A percentile compares a stretch with the other conserved stretches of the same genome.
phyloP scores from a whole-genome alignment of 176 grass and related monocot species.

The Miscanthus lutarioriparius region DNA sequence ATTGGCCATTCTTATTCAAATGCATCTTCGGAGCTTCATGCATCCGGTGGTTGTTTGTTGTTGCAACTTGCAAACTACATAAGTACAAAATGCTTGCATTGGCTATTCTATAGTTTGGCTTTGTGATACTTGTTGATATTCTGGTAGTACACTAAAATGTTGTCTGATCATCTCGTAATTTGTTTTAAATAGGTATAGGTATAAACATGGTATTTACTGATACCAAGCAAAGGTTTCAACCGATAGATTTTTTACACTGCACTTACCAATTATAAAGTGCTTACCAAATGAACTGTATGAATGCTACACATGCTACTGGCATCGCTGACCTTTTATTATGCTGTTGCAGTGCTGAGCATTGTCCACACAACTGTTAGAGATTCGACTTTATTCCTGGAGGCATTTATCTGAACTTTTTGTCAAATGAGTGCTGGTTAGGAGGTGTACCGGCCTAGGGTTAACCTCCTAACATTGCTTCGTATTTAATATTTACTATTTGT shows the following conservation, averaged over 20 bases:
- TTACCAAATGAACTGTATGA: background rate
- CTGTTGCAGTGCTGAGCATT: background rate
- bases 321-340: slow-evolving; percentile 8
- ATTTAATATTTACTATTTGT: background rate
- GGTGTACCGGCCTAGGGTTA: background rate
- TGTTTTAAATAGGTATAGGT: background rate
- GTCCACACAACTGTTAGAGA: background rate
- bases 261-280: background rate
- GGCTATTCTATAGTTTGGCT: background rate
- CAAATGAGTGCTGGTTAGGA: slow-evolving; percentile 51
- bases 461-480: background rate
- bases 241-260: background rate
- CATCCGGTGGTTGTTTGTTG: background rate
- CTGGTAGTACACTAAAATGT: background rate
- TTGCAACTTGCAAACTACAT: background rate
- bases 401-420: background rate
- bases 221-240: background rate
- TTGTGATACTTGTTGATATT: background rate
- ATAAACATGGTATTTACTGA: background rate
- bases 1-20: background rate
- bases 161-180: background rate
- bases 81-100: background rate
- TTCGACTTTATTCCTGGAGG: background rate
- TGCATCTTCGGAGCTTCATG: background rate
- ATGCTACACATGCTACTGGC: background rate